A percentile compares a stretch with the other conserved stretches of the same genome.
These are phyloP conservation scores for Mycena galopus DNA, from an alignment of 768 basidiomycete species.

Conservation along the genomic window DNA sequence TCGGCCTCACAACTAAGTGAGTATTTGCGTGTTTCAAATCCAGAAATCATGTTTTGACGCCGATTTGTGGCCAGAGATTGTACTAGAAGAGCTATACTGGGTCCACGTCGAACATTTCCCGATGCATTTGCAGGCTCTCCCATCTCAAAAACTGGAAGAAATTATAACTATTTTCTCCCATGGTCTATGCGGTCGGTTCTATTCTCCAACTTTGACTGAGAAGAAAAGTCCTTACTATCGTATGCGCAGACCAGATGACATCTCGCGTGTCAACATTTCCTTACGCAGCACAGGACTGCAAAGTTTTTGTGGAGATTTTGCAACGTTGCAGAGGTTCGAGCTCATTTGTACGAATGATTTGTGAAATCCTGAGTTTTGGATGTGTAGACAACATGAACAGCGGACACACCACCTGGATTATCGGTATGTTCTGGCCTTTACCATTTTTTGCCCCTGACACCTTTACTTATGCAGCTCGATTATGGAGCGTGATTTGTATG, in stretches of 20 bases:
- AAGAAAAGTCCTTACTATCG: no score
- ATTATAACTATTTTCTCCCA: conserved; percentile 67
- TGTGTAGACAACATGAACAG: conserved; percentile 51
- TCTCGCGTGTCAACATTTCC: conserved; percentile 72
- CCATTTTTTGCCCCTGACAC: neutral
- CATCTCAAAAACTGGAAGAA: conserved; percentile 55
- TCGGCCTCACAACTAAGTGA: conserved; percentile 68
- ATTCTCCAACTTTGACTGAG: neutral
- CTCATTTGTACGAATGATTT: neutral
- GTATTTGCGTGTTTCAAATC: conserved; percentile 32
- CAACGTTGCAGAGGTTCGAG: conserved; percentile 52
- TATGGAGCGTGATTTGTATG: conserved; percentile 63
- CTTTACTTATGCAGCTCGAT: conserved; percentile 53
- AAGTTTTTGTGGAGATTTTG: conserved; percentile 61
- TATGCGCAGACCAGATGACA: conserved; percentile 68
- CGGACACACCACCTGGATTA: conserved; percentile 58
- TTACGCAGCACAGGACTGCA: conserved; percentile 60
- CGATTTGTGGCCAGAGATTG: conserved; percentile 51
- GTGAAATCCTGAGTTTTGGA: neutral
- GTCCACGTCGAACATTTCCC: conserved; percentile 73
- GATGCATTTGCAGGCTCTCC: conserved; percentile 59
- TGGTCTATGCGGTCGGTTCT: conserved; percentile 66
- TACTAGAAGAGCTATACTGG: conserved; percentile 70
- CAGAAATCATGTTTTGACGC: neutral
- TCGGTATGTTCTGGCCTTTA: conserved; percentile 46